Conservation (phyloP, 169 alveolate species). For the Plasmodium yoelii region DNA sequence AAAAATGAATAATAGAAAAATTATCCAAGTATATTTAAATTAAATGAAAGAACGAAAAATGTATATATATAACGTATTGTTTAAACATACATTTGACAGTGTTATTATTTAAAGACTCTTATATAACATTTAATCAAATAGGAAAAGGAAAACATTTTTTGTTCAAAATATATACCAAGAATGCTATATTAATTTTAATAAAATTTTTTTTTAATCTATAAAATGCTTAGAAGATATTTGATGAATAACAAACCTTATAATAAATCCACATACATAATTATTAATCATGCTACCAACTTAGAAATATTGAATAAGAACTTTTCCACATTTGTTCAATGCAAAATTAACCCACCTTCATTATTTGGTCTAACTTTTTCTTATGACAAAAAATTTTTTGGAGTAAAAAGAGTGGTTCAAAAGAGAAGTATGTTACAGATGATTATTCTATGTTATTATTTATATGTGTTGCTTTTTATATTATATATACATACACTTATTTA, state of each 20-base stretch:
- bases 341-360: conserved; percentile 13
- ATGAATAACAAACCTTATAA: conserved; percentile 16
- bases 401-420: conserved; percentile 75
- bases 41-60: background rate
- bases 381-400: conserved; percentile 62
- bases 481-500: conserved; percentile 1
- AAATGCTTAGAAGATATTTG: conserved; percentile 38
- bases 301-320: conserved; percentile 4
- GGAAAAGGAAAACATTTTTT: conserved; percentile 1
- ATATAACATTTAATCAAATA: background rate
- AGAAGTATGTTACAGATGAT: conserved; percentile 32
- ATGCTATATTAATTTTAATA: conserved; percentile 16
- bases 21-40: too few relatives aligned
- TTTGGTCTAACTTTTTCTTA: conserved; percentile 20
- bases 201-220: conserved; percentile 19
- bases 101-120: background rate
- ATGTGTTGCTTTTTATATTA: background rate
- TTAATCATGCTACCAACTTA: background rate
- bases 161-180: conserved; percentile 9
- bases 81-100: background rate
- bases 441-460: background rate
- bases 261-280: conserved; percentile 31
- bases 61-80: background rate
- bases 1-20: background rate
- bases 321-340: conserved; percentile 36